Base-by-base conservation (phyloP, 2,329 filamentous ascomycete genomes). In the Lasiodiplodia theobromae region DNA sequence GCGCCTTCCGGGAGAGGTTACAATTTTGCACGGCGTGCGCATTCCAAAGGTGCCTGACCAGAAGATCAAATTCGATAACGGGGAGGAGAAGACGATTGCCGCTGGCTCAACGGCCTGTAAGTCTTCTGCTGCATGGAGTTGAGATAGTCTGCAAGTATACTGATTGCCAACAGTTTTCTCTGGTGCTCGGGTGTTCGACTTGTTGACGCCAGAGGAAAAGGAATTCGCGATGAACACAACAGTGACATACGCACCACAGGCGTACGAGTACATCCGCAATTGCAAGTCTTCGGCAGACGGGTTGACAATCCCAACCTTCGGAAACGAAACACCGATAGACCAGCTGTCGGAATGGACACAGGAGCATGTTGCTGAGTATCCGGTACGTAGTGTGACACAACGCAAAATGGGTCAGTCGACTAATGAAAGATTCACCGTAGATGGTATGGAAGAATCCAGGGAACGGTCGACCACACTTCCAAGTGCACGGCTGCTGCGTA, bases 251-350 rank as follows among this genome's bases (percentile, higher is more conserved):
- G 74, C 75, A 6, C 75, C 75, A 1, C 68, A 70, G 60, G 72
- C 73, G 44, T 77, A 76, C 68, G 74, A 76, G 64, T 77, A 70
- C 69, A 75, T 77, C 23, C 69, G 73, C 37, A 66, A 76, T 51
- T 76, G 73, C 69, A 77, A 76, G 70, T 73, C 74, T n/a, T 73
- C 75, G 5, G 57, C 67, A 14, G 75, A 76, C 69, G 74, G 75
- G 1, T 56, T 76, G 4, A 70, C 68, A 1, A 77, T 76, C 25
- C 69, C 71, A 11, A 71, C 70, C 44, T 54, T 71, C n/a, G 72
- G 73, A n/a, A 51, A 66, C 2, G 72, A 74, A 37, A 66, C 4
- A 52, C 47, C 66, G 7, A 10, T 70, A 2, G 68, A 69, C 6
- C 69, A 75, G 11, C 68, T 76, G 7, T 51, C 47, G 18, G 18